phyloP scores from a whole-genome alignment of 2,329 filamentous ascomycete species.

The Rhytidhysteron rufulum region DNA sequence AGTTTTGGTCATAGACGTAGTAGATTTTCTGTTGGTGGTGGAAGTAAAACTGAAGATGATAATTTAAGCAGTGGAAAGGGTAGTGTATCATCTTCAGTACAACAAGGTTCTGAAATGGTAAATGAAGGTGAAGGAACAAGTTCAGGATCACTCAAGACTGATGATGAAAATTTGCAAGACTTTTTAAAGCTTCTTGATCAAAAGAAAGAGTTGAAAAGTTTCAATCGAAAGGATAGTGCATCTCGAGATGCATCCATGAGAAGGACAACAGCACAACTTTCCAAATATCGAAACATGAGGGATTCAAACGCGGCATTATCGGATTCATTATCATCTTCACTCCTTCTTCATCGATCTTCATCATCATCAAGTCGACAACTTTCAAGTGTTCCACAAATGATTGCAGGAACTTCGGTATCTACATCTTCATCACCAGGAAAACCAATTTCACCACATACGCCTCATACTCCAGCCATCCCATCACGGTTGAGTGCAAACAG shows the following conservation, averaged over 20 bases:
- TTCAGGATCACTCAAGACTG: constrained; percentile 65
- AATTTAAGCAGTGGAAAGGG: constrained; percentile 77
- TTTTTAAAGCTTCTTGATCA: constrained; percentile 87
- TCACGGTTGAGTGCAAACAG: constrained; percentile 91
- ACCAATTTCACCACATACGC: constrained; percentile 82
- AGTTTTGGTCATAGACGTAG: constrained; percentile 85
- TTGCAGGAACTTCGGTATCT: constrained; percentile 67
- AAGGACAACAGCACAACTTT: constrained; percentile 73
- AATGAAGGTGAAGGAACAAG: constrained; percentile 64
- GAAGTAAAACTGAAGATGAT: constrained; percentile 68
- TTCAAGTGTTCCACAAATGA: constrained; percentile 58
- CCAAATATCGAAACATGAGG: constrained; percentile 81
- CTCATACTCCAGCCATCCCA: constrained; percentile 89
- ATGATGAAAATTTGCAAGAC: constrained; percentile 90
- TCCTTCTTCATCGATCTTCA: constrained; percentile 78
- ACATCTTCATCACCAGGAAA: constrained; percentile 85
- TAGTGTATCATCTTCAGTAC: constrained; percentile 65
- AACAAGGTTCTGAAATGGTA: constrained; percentile 75
- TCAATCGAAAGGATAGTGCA: constrained; percentile 61
- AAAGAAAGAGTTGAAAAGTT: constrained; percentile 79
- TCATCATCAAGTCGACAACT: constrained; percentile 74
- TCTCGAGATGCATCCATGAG: constrained; percentile 66
- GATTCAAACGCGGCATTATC: constrained; percentile 86
- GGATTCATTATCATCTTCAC: constrained; percentile 88
- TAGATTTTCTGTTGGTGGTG: constrained; percentile 71